Conservation (phyloP, 2,329 filamentous ascomycete species). For the Clonostachys chloroleuca region DNA sequence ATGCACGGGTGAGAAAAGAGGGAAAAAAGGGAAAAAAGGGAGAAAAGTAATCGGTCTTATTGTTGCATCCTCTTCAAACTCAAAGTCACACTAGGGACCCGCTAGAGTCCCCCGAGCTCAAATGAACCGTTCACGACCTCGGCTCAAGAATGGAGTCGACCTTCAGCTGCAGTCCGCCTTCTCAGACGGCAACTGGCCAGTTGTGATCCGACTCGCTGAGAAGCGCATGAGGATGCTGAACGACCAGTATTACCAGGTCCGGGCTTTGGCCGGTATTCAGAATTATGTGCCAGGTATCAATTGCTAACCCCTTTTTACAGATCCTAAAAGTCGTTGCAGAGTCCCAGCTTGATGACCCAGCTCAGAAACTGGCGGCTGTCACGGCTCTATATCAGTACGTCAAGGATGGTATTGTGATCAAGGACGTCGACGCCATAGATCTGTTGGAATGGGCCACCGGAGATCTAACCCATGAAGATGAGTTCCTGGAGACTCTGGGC, state of each 20-base stretch:
- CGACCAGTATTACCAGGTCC: constrained; percentile 52
- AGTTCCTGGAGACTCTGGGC: constrained; percentile 43
- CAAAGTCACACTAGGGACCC: constrained; percentile 1
- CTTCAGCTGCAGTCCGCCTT: constrained; percentile 52
- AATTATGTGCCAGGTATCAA: background rate
- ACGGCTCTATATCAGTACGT: constrained; percentile 39
- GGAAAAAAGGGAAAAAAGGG: too few relatives aligned
- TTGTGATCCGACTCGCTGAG: constrained; percentile 45
- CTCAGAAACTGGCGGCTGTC: constrained; percentile 37
- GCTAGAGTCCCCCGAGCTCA: constrained; percentile 2
- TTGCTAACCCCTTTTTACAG: constrained; percentile 14
- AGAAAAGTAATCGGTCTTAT: too few relatives aligned
- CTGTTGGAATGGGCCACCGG: constrained; percentile 50
- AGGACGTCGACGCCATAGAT: constrained; percentile 46
- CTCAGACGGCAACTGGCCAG: constrained; percentile 47
- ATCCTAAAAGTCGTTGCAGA: constrained; percentile 44
- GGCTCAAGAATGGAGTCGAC: constrained; percentile 44
- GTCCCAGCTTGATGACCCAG: constrained; percentile 44
- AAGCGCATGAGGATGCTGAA: constrained; percentile 43
- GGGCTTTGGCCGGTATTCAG: constrained; percentile 4
- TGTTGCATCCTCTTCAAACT: background rate
- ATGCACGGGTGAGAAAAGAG: too few relatives aligned
- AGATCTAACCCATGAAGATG: constrained; percentile 26
- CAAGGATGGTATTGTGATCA: constrained; percentile 37
- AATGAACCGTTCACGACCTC: constrained; percentile 27